Evolutionary conservation across 108 stramenopile genomes (phyloP).

Genomic region (Chaetoceros tenuissimus): DNA sequence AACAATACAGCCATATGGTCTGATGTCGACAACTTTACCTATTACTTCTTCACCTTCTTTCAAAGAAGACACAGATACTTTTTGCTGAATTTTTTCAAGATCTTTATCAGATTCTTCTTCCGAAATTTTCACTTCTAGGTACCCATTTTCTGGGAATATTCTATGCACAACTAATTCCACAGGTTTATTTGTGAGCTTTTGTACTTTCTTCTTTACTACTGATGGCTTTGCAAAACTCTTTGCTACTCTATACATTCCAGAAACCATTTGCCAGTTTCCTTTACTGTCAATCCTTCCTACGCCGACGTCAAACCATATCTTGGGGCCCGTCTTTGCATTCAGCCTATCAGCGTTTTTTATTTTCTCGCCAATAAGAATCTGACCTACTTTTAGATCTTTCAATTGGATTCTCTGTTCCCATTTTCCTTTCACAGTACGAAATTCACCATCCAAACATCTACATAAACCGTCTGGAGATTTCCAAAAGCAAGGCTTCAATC

Average conservation of each 20-base stretch:
- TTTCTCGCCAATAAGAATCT: constrained; percentile 43
- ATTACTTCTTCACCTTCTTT: constrained; percentile 25
- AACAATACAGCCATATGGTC: constrained; percentile 59
- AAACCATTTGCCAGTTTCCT: constrained; percentile 52
- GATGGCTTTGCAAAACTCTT: constrained; percentile 31
- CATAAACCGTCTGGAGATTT: not conserved
- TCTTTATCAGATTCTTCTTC: constrained; percentile 29
- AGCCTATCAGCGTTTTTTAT: constrained; percentile 39
- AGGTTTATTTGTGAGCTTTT: constrained; percentile 29
- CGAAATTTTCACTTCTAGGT: constrained; percentile 49
- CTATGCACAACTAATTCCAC: constrained; percentile 53
- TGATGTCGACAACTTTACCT: constrained; percentile 41
- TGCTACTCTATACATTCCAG: constrained; percentile 58
- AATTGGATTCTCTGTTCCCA: constrained; percentile 55
- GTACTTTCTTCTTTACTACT: constrained; percentile 41
- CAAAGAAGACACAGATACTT: constrained; percentile 41
- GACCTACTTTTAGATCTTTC: constrained; percentile 41
- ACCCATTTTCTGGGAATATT: constrained; percentile 39
- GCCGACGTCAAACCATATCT: constrained; percentile 67
- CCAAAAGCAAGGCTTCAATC: not conserved
- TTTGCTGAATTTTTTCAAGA: constrained; percentile 1
- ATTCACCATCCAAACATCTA: not conserved
- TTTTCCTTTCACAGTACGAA: constrained; percentile 19
- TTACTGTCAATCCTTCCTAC: constrained; percentile 20
- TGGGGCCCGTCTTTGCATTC: constrained; percentile 62